These are phyloP conservation scores for Rhodosporidiobolus sp. DNA, from an alignment of 768 basidiomycete genomes.

Conservation along the genomic window DNA sequence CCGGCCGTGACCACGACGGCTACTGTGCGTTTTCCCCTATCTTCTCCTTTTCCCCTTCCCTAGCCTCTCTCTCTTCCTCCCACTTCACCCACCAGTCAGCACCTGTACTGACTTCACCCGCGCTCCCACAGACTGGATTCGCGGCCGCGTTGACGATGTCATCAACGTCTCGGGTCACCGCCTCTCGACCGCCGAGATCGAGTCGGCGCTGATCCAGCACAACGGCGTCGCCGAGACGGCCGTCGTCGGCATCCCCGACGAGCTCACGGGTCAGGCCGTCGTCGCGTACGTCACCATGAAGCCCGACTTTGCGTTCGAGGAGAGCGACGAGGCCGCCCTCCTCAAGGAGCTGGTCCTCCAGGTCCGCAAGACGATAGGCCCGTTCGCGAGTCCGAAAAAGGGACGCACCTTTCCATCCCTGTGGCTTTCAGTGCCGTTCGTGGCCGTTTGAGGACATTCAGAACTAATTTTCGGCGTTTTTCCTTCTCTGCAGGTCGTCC, in stretches of 20 bases:
- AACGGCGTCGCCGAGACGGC: constrained; percentile 95
- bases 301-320: constrained; percentile 80
- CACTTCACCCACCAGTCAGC: too few relatives aligned
- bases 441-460: background rate
- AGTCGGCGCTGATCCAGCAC: constrained; percentile 91
- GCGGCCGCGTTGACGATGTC: constrained; percentile 84
- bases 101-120: too few relatives aligned
- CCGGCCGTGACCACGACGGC: constrained; percentile 86
- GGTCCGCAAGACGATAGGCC: constrained; percentile 89
- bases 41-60: background rate
- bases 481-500: constrained; percentile 50
- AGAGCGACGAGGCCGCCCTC: constrained; percentile 65
- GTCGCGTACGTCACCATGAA: constrained; percentile 90
- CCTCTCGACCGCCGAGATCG: constrained; percentile 94
- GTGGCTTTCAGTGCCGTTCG: too few relatives aligned
- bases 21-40: constrained; percentile 55
- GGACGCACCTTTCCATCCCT: constrained; percentile 67
- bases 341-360: constrained; percentile 86
- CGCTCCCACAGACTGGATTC: constrained; percentile 79
- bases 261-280: constrained; percentile 90
- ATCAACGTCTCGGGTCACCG: constrained; percentile 98
- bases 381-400: constrained; percentile 95
- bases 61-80: background rate
- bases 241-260: constrained; percentile 75
- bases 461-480: background rate